A percentile compares a stretch with the other conserved stretches of the same genome.
Evolutionary conservation across 106 monocot species (phyloP).

Genomic region (Dendrobium officinale): DNA sequence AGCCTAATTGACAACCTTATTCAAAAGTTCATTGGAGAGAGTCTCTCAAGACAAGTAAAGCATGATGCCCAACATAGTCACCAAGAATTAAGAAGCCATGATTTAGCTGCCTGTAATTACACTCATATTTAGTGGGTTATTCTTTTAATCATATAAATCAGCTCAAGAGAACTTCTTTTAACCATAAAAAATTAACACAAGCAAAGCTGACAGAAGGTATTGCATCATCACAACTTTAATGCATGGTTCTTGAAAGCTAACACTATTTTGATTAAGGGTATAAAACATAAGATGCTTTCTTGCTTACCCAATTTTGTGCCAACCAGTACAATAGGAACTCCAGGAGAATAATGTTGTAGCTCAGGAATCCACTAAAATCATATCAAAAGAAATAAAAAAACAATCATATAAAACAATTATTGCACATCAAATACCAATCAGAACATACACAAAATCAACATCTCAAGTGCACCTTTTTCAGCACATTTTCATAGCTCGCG

Average conservation of each 20-base stretch:
- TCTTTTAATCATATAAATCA: neutral
- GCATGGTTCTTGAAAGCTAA: neutral
- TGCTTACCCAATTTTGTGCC: constrained; percentile 83
- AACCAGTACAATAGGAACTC: constrained; percentile 67
- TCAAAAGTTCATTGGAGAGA: neutral
- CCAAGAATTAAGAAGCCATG: neutral
- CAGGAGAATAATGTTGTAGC: constrained; percentile 80
- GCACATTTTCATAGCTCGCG: constrained; percentile 80
- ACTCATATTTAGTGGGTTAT: neutral
- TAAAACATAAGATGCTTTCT: neutral
- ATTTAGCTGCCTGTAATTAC: neutral
- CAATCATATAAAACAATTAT: neutral
- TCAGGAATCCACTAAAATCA: constrained; percentile 75
- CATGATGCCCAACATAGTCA: neutral
- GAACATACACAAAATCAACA: neutral
- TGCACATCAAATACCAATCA: neutral
- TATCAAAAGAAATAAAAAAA: constrained; percentile 15
- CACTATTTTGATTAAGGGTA: neutral
- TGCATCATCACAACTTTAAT: neutral
- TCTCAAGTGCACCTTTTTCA: constrained; percentile 55
- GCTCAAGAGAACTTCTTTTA: neutral
- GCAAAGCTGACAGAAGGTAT: neutral
- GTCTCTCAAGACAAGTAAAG: neutral
- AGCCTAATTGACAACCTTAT: neutral
- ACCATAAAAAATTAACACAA: neutral